These are phyloP conservation scores for Asclepias syriaca DNA, from an alignment of 257 asterid genomes.

Conservation along the genomic window DNA sequence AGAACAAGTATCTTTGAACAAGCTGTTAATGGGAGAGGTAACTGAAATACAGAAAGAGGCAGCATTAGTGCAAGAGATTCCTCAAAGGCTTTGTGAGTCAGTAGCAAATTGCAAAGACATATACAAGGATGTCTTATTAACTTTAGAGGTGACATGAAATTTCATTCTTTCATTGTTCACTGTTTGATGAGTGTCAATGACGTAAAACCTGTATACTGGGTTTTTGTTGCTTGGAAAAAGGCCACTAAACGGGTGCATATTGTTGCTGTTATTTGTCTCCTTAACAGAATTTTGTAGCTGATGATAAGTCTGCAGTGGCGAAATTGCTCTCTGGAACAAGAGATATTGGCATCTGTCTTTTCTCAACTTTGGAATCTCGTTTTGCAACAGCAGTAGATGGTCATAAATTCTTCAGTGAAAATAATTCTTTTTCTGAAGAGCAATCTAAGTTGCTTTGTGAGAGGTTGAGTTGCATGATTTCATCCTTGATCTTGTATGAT, in stretches of 20 bases:
- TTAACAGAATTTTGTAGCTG: conserved; percentile 48
- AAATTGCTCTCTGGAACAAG: conserved; percentile 59
- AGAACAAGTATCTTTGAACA: conserved; percentile 47
- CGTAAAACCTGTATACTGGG: neutral
- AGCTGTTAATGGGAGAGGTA: conserved; percentile 45
- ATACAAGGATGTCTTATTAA: conserved; percentile 49
- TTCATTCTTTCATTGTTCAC: neutral
- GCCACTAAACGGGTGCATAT: neutral
- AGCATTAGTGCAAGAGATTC: conserved; percentile 41
- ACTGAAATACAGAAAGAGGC: conserved; percentile 62
- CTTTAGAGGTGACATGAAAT: conserved; percentile 48
- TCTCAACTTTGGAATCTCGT: conserved; percentile 68
- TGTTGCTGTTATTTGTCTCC: conserved; percentile 11
- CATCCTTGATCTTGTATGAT: conserved; percentile 43
- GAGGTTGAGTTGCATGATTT: conserved; percentile 50
- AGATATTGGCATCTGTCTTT: conserved; percentile 57
- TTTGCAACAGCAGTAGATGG: conserved; percentile 38
- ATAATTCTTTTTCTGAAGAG: conserved; percentile 37
- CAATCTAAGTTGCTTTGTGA: conserved; percentile 52
- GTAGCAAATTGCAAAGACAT: conserved; percentile 55
- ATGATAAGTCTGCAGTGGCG: conserved; percentile 52
- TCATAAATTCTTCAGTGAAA: conserved; percentile 22
- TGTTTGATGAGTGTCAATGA: neutral
- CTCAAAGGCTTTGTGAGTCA: conserved; percentile 45
- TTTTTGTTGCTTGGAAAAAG: neutral